Base-by-base conservation (phyloP, 768 basidiomycete species). In the Trametes cubensis region DNA sequence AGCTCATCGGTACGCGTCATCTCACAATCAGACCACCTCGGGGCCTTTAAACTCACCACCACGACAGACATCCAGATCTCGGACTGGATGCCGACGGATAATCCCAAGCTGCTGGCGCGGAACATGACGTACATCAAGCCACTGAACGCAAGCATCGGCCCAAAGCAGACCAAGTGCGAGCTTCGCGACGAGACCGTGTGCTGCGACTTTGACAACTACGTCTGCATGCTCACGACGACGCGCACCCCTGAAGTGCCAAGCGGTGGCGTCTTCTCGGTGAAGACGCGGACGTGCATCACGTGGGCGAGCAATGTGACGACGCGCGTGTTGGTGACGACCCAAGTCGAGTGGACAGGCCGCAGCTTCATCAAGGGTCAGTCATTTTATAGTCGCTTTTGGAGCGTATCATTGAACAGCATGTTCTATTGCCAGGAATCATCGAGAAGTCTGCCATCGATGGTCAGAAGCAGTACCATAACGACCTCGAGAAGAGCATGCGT, bases 111-210 rank as follows among this genome's bases (percentile, higher is more conserved):
- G 42, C 84, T 97, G 11, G 80, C 86, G 26, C 85, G 96, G 11
- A 92, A 94, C 65, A 94, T 95, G 87, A 93, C 93, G 26, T 99
- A 98, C 75, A 95, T 98, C 77, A 98, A 96, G 73, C 95, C 95
- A 0, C 78, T 99, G 30, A 86, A 83, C 64, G 95, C 85, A 1
- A 86, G 87, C 57, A 84, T 99, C 30, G 97, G 97, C 0, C 97
- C 96, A 0, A 96, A 86, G 72, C 91, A 93, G 74, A 94, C 95
- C 17, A 96, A 95, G 72, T 99, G 97, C 78, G 92, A 98, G 76
- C 87, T 98, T 60, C 83, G 83, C 51, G 96, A 99, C 70, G 94
- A 97, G 77, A 85, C 82, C 56, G 79, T 86, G 40, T 80, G 89
- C 71, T 82, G 83, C 66, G 93, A 98, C 69, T 90, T 89, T 67